phyloP scores from a whole-genome alignment of 306 rosid species.

The Pyrus betulifolia region DNA sequence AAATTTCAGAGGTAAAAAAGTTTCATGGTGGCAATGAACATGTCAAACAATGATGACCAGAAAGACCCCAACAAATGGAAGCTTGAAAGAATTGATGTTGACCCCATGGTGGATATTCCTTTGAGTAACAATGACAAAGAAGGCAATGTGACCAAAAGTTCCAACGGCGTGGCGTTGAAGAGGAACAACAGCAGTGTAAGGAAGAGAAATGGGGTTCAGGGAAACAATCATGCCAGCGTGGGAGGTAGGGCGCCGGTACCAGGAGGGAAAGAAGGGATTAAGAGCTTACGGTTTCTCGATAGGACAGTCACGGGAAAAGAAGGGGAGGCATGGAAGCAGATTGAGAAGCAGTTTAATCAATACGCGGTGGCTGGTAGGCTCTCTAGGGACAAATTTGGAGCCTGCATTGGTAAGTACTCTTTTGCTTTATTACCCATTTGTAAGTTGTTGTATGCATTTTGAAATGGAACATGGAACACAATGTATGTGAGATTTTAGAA shows the following conservation, averaged over 20 bases:
- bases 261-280: conserved; percentile 59
- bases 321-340: conserved; percentile 56
- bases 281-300: conserved; percentile 67
- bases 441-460: background rate
- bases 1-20: background rate
- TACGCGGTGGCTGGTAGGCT: conserved; percentile 42
- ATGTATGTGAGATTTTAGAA: background rate
- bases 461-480: background rate
- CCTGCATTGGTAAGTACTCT: conserved; percentile 52
- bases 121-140: background rate
- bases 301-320: conserved; percentile 64
- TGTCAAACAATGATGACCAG: conserved; percentile 7
- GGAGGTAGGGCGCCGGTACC: conserved; percentile 21
- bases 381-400: conserved; percentile 62
- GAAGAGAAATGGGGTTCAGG: conserved; percentile 24
- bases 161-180: conserved; percentile 2
- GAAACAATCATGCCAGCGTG: background rate
- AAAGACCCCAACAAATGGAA: conserved; percentile 37
- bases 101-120: conserved; percentile 33
- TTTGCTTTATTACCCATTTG: background rate
- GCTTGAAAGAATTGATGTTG: conserved; percentile 55
- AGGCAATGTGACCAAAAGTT: conserved; percentile 2
- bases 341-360: conserved; percentile 48
- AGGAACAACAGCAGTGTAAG: conserved; percentile 13
- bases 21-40: conserved; percentile 8